Percentiles rank a stretch among this genome's conserved stretches.
phyloP scores from a whole-genome alignment of 176 grass and related monocot genomes.

The Oryza australiensis region DNA sequence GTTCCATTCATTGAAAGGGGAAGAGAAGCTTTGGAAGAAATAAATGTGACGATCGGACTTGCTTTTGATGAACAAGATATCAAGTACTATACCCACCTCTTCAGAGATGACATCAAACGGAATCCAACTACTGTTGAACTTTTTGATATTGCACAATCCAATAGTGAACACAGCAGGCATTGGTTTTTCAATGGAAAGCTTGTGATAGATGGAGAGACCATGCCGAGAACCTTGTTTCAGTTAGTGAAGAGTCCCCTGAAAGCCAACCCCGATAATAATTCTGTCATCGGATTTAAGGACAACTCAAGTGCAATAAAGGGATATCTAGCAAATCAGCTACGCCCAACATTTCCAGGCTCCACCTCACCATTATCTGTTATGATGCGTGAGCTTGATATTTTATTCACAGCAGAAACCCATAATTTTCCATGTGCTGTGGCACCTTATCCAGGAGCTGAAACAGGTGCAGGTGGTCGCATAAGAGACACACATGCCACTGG shows the following conservation, averaged over 20 bases:
- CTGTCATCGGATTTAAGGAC: slow-evolving; percentile 88
- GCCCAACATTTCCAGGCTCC: slow-evolving; percentile 54
- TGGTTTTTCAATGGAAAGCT: slow-evolving; percentile 93
- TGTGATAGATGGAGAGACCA: slow-evolving; percentile 68
- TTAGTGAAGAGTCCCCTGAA: slow-evolving; percentile 85
- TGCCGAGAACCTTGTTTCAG: slow-evolving; percentile 77
- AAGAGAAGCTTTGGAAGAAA: slow-evolving; percentile 78
- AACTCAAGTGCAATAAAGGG: slow-evolving; percentile 93
- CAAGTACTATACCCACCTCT: slow-evolving; percentile 75
- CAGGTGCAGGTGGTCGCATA: slow-evolving; percentile 82
- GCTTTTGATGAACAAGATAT: slow-evolving; percentile 97
- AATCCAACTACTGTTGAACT: slow-evolving; percentile 86
- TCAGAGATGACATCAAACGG: slow-evolving; percentile 85
- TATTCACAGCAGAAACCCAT: slow-evolving; percentile 92
- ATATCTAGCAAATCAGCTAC: slow-evolving; percentile 60
- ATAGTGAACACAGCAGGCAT: slow-evolving; percentile 87
- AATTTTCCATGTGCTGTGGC: slow-evolving; percentile 95
- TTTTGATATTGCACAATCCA: slow-evolving; percentile 92
- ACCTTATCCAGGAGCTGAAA: slow-evolving; percentile 81
- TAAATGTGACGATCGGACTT: slow-evolving; percentile 87
- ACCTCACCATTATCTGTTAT: slow-evolving; percentile 54
- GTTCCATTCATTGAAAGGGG: slow-evolving; percentile 75
- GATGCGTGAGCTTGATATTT: slow-evolving; percentile 69
- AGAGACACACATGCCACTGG: slow-evolving; percentile 94
- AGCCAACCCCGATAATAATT: slow-evolving; percentile 68